These are phyloP conservation scores for Xylaria venustula DNA, from an alignment of 495 filamentous ascomycete species.

Conservation along the genomic window DNA sequence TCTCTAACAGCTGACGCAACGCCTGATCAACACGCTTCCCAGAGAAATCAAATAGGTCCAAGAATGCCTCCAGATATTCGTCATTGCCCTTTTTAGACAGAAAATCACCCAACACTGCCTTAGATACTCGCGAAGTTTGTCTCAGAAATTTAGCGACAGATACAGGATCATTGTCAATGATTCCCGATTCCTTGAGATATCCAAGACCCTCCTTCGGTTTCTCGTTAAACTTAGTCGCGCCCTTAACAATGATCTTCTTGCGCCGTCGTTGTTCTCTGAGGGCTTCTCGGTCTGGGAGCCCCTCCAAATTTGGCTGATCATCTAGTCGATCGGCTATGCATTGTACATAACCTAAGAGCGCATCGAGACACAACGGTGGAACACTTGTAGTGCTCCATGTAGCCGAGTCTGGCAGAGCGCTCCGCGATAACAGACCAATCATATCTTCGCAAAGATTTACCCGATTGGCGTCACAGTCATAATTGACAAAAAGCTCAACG, in stretches of 20 bases:
- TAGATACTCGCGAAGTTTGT: constrained; percentile 82
- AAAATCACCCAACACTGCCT: constrained; percentile 87
- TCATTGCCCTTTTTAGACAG: constrained; percentile 88
- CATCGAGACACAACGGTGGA: constrained; percentile 89
- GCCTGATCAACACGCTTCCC: constrained; percentile 88
- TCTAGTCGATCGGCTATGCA: constrained; percentile 86
- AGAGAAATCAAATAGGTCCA: constrained; percentile 81
- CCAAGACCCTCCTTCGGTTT: constrained; percentile 86
- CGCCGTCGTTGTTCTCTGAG: constrained; percentile 68
- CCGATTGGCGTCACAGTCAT: constrained; percentile 93
- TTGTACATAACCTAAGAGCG: constrained; percentile 85
- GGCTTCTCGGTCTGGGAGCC: constrained; percentile 61
- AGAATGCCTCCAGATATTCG: constrained; percentile 73
- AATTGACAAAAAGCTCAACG: constrained; percentile 95
- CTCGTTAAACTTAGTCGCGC: constrained; percentile 91
- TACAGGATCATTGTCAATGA: constrained; percentile 74
- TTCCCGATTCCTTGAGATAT: constrained; percentile 76
- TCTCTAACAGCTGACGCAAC: constrained; percentile 77
- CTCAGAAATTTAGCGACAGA: constrained; percentile 79
- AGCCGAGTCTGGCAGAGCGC: constrained; percentile 94
- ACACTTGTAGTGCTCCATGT: constrained; percentile 99
- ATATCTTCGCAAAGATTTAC: constrained; percentile 93
- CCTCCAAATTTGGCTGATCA: constrained; percentile 60
- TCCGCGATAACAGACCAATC: constrained; percentile 86
- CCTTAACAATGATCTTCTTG: constrained; percentile 86